Evolutionary conservation across 305 asterid genomes (phyloP), one percentile per base, ranked within the genome.

Genomic region (Lippia alba): DNA sequence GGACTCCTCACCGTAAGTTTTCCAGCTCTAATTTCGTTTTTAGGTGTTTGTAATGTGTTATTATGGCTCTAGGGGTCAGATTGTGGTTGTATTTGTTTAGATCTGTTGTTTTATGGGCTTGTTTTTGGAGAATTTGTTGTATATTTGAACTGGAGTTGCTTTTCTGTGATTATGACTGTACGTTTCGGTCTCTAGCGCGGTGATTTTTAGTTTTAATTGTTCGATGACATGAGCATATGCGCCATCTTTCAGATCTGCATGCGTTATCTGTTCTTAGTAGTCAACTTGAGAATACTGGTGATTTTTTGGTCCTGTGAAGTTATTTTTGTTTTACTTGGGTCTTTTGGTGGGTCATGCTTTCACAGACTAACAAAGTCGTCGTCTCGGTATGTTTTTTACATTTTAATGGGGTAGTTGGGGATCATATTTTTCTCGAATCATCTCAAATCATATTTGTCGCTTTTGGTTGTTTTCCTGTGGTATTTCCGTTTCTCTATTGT

Each of bases 1-100:
- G 4, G 89, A 87, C 53, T 36, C 79, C 8, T 69, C 85, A 8
- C 84, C 80, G 96, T 89, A 67, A 0, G 92, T 75, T 5, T 65
- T 17, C 14, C 0, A 3, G 1, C 18, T 5, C 36, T 55, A 3
- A 4, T 16, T 11, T 51, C 30, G 56, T 16, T 16, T 51, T 1
- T 12, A 1, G 6, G 3, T 16, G 8, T 3, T 17, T 16, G 11
- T 44, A 4, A 16, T 32, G 12, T 8, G 34, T 58, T 10, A 5
- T 54, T 54, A 10, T 10, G 32, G 5, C 4, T 4, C 7, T 55
- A 5, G 36, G 11, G n/a, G 11, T 20, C 20, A 2, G 2, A 19
- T 55, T 10, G 16, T 12, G 55, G 15, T 12, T 39, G 6, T 48
- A 46, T 15, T 49, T 51, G 10, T 1, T 4, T 32, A 48, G 80